phyloP scores from a whole-genome alignment of 1,284 basidiomycete species.

The Wallemia mellicola region DNA sequence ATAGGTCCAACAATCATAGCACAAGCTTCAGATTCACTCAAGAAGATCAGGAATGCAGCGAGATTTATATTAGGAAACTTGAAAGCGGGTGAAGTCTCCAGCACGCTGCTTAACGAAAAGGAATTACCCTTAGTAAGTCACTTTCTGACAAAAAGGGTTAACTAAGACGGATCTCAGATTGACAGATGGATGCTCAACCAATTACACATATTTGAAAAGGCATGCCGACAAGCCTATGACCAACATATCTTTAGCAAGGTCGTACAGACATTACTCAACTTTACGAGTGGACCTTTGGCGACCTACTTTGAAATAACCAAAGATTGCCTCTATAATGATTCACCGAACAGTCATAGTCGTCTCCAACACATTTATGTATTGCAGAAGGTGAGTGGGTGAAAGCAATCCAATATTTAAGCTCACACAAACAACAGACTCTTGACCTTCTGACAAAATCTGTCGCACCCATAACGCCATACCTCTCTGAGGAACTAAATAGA shows the following conservation, averaged over 20 bases:
- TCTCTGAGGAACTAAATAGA: constrained; percentile 65
- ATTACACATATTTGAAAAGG: constrained; percentile 36
- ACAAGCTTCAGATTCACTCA: constrained; percentile 43
- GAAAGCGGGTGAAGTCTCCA: constrained; percentile 23
- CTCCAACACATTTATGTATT: constrained; percentile 38
- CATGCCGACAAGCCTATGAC: constrained; percentile 35
- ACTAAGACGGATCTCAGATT: constrained; percentile 28
- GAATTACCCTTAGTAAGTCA: too few relatives aligned
- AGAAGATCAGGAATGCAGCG: constrained; percentile 63
- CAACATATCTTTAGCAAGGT: constrained; percentile 55
- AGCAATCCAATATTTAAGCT: constrained; percentile 1
- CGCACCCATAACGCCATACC: constrained; percentile 65
- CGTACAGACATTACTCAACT: constrained; percentile 17
- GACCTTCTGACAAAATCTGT: constrained; percentile 37
- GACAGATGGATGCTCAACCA: constrained; percentile 69
- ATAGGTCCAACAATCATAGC: constrained; percentile 50
- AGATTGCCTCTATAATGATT: constrained; percentile 60
- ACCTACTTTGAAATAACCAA: constrained; percentile 74
- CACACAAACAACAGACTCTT: constrained; percentile 24
- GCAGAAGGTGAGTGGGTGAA: constrained; percentile 26
- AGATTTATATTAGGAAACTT: constrained; percentile 73
- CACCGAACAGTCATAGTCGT: constrained; percentile 24
- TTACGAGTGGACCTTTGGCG: constrained; percentile 23
- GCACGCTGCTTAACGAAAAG: too few relatives aligned
- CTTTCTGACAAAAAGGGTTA: too few relatives aligned